These are phyloP conservation scores for Fusarium algeriense DNA, from an alignment of 2,329 filamentous ascomycete species.

Conservation along the genomic window DNA sequence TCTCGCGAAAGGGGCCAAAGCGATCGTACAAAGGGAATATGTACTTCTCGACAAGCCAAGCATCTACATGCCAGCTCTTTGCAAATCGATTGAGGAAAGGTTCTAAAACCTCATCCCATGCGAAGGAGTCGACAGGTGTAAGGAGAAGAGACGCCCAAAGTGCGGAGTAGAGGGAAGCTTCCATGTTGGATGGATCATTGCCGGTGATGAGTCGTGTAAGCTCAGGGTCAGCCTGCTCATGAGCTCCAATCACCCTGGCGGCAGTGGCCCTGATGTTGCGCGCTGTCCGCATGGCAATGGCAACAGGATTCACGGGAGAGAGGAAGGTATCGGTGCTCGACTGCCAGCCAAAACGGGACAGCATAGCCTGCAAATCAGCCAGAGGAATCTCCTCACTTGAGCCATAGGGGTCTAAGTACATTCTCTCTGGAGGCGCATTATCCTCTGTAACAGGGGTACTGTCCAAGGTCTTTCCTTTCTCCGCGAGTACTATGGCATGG, in stretches of 20 bases:
- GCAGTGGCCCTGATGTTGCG: slow-evolving; percentile 84
- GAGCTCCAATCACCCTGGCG: slow-evolving; percentile 47
- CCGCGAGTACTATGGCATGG: slow-evolving; percentile 79
- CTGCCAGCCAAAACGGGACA: slow-evolving; percentile 64
- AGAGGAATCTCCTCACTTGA: slow-evolving; percentile 74
- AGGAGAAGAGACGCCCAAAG: slow-evolving; percentile 78
- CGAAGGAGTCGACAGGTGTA: slow-evolving; percentile 59
- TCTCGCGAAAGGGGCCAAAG: slow-evolving; percentile 51
- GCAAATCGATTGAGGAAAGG: slow-evolving; percentile 67
- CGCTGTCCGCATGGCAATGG: slow-evolving; percentile 77
- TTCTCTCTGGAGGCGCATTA: slow-evolving; percentile 59
- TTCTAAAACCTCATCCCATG: slow-evolving; percentile 72
- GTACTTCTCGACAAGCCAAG: slow-evolving; percentile 76
- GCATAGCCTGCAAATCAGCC: slow-evolving; percentile 67
- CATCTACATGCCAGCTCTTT: slow-evolving; percentile 69
- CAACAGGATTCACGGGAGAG: slow-evolving; percentile 70
- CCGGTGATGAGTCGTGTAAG: slow-evolving; percentile 53
- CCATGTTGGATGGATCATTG: slow-evolving; percentile 58
- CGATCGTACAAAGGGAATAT: slow-evolving; percentile 70
- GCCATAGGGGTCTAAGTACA: slow-evolving; percentile 88
- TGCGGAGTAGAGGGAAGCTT: slow-evolving; percentile 75
- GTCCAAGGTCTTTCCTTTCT: slow-evolving; percentile 71
- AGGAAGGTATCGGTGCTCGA: slow-evolving; percentile 66
- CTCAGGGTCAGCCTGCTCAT: slow-evolving; percentile 45
- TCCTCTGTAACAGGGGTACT: slow-evolving; percentile 55